Base-by-base conservation (phyloP, 2,329 filamentous ascomycete genomes). In the Aspergillus novoparasiticus region DNA sequence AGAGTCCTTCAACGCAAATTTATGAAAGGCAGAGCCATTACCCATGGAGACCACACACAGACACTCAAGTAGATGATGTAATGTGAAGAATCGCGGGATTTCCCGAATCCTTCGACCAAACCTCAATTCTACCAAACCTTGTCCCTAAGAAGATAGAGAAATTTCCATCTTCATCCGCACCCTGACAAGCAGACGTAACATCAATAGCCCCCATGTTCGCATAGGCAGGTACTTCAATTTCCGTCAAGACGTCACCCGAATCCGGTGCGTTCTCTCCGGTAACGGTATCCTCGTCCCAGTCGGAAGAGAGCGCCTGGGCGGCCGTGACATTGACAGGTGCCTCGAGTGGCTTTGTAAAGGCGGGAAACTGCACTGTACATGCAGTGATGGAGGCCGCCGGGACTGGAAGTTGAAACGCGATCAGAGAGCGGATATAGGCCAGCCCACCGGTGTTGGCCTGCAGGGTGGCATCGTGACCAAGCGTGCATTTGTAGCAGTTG, bases 281-380 rank as follows among this genome's bases (percentile, higher is more conserved):
- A 26, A 67, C 61, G 3, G 61, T 66, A 10, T 39, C 39, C 46
- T 67, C 65, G 6, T 66, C 50, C 65, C 65, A 67, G 28, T 60
- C 54, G 1, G 63, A 66, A 1, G 54, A 63, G 5, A 59, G 39
- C 3, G 65, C 65, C 12, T 46, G 57, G 19, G 43, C 30, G 3
- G 64, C 58, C 1, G 65, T 67, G 19, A 67, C 12, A 26, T 65
- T 65, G 12, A 66, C 59, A 1, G 57, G 54, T n/a, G 41, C 43
- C 32, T 48, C 16, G 10, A 58, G 36, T 1, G 39, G 59, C 12
- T 51, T 50, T 5, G 58, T 59, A n/a, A 67, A 65, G 12, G 63
- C 63, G 3, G 65, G 63, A n/a, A 67, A 66, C 16, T 67, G 65
- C 8, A 67, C 59, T 6, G 57, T 64, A n/a, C 65, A 67, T 30